A percentile compares a stretch with the other conserved stretches of the same genome.
Evolutionary conservation across 2,329 filamentous ascomycete genomes (phyloP).

Genomic region (Cryphonectria parasitica): DNA sequence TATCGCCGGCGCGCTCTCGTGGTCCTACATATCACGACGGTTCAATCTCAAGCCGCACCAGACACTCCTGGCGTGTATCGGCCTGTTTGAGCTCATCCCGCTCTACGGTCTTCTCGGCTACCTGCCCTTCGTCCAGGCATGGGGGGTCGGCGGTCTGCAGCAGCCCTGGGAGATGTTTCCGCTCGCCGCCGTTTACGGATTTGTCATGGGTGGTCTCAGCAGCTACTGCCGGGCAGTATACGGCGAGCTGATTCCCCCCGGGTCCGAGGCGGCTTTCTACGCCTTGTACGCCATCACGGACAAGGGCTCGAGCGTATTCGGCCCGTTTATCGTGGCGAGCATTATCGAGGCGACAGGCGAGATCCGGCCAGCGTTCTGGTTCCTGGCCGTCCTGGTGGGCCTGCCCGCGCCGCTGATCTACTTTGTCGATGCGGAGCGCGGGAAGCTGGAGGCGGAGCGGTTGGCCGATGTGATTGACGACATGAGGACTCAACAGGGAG

Average conservation of each 20-base stretch:
- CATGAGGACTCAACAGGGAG: slow-evolving; percentile 41
- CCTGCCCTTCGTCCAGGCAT: slow-evolving; percentile 73
- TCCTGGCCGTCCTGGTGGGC: slow-evolving; percentile 82
- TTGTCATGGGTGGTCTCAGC: slow-evolving; percentile 90
- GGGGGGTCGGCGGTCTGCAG: slow-evolving; percentile 84
- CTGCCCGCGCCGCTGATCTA: slow-evolving; percentile 84
- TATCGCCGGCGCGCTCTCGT: slow-evolving; percentile 85
- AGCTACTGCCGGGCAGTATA: slow-evolving; percentile 92
- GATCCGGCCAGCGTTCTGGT: slow-evolving; percentile 88
- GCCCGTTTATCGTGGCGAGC: slow-evolving; percentile 87
- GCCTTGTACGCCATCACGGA: slow-evolving; percentile 97
- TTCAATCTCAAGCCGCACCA: slow-evolving; percentile 77
- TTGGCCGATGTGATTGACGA: slow-evolving; percentile 65
- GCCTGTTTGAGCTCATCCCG: slow-evolving; percentile 88
- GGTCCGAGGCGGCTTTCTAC: slow-evolving; percentile 94
- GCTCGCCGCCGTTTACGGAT: slow-evolving; percentile 85
- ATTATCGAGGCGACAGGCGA: slow-evolving; percentile 86
- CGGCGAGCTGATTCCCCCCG: slow-evolving; percentile 90
- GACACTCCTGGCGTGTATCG: slow-evolving; percentile 90
- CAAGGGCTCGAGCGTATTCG: slow-evolving; percentile 93
- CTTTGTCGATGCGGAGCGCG: slow-evolving; percentile 81
- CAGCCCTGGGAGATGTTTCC: slow-evolving; percentile 97
- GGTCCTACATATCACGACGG: slow-evolving; percentile 76
- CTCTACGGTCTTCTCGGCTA: slow-evolving; percentile 90
- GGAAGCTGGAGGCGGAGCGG: slow-evolving; percentile 68